These are phyloP conservation scores for Trametes sanguinea DNA, from an alignment of 768 basidiomycete genomes.

Conservation along the genomic window DNA sequence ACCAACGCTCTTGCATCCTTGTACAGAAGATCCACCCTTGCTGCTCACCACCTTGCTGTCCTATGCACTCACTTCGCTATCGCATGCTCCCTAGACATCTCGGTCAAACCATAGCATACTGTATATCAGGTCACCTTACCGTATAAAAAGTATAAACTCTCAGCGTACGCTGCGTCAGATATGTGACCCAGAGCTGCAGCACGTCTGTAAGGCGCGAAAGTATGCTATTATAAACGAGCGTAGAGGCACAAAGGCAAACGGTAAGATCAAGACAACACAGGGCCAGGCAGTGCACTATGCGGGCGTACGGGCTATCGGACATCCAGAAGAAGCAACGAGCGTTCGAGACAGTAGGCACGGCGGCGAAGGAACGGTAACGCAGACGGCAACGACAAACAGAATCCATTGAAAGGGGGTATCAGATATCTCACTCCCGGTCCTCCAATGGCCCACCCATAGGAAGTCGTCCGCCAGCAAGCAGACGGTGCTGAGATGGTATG, in stretches of 20 bases:
- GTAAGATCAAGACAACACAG: constrained; percentile 20
- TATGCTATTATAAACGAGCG: constrained; percentile 28
- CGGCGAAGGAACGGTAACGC: constrained; percentile 10
- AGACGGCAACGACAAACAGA: constrained; percentile 12
- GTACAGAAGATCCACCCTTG: no score
- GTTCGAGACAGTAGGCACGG: not conserved
- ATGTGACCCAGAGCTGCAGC: not conserved
- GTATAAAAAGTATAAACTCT: not conserved
- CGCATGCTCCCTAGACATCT: not conserved
- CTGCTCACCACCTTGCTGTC: not conserved
- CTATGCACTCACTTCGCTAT: not conserved
- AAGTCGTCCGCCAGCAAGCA: not conserved
- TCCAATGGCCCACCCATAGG: not conserved
- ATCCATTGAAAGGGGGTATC: constrained; percentile 23
- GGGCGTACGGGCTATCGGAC: constrained; percentile 13
- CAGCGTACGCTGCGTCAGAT: no score
- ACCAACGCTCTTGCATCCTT: not conserved
- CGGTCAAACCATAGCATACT: not conserved
- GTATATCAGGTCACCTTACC: not conserved
- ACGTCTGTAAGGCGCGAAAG: not conserved
- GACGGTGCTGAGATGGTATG: not conserved
- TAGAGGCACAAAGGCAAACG: constrained; percentile 25
- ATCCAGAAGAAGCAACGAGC: constrained; percentile 21
- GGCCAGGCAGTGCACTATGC: constrained; percentile 9
- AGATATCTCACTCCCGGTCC: constrained; percentile 14